phyloP scores from a whole-genome alignment of 2,329 filamentous ascomycete species.

The Nothophoma quercina region DNA sequence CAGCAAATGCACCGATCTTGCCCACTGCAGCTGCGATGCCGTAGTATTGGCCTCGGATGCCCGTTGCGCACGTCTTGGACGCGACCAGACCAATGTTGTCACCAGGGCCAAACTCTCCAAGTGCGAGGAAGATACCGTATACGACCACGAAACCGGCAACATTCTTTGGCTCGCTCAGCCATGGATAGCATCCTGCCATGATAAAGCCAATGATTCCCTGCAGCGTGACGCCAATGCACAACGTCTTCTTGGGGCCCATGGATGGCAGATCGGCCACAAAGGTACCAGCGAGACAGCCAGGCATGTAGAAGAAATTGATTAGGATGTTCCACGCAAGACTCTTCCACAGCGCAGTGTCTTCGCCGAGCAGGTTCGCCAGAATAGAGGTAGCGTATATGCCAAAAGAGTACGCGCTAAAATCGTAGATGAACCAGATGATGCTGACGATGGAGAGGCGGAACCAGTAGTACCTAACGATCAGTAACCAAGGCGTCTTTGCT shows the following conservation, averaged over 20 bases:
- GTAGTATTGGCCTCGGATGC: slow-evolving; percentile 80
- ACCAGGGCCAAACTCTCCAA: slow-evolving; percentile 84
- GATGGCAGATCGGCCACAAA: slow-evolving; percentile 72
- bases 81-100: slow-evolving; percentile 91
- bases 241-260: slow-evolving; percentile 77
- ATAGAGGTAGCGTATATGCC: slow-evolving; percentile 84
- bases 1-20: slow-evolving; percentile 84
- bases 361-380: slow-evolving; percentile 69
- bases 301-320: slow-evolving; percentile 88
- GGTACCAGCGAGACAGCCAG: slow-evolving; percentile 79
- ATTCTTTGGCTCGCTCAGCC: slow-evolving; percentile 70
- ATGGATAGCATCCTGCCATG: slow-evolving; percentile 81
- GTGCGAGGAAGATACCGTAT: slow-evolving; percentile 77
- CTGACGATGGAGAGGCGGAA: slow-evolving; percentile 61
- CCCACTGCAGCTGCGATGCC: slow-evolving; percentile 75
- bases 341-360: slow-evolving; percentile 71
- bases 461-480: slow-evolving; percentile 64
- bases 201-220: slow-evolving; percentile 86
- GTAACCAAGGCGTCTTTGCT: slow-evolving; percentile 46
- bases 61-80: slow-evolving; percentile 86
- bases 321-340: slow-evolving; percentile 88
- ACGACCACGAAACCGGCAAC: slow-evolving; percentile 80
- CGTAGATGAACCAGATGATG: slow-evolving; percentile 64
- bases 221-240: slow-evolving; percentile 72
- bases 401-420: slow-evolving; percentile 85